Evolutionary conservation across 2,329 filamentous ascomycete genomes (phyloP).

Genomic region (Ophiostoma perfectum): DNA sequence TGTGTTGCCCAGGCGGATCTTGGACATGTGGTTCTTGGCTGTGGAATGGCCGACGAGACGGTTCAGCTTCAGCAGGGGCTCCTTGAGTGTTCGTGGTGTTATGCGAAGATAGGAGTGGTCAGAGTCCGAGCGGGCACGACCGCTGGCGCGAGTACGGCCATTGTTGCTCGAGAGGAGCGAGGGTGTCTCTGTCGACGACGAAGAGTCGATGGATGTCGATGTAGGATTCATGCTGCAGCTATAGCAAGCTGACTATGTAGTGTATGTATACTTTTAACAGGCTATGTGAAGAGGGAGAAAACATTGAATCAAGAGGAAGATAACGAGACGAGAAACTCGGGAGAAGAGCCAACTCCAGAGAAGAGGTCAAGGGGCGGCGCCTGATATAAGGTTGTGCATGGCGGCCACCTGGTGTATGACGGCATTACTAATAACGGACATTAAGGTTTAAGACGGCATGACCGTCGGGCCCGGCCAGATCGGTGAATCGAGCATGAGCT

Average conservation of each 20-base stretch:
- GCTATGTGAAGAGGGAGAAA: neutral
- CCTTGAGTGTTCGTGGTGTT: conserved; percentile 30
- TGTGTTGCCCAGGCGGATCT: conserved; percentile 36
- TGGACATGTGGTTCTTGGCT: conserved; percentile 39
- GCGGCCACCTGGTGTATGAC: neutral
- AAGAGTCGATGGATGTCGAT: neutral
- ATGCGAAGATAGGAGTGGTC: neutral
- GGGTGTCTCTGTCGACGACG: conserved; percentile 1
- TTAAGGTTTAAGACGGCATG: neutral
- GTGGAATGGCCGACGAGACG: conserved; percentile 36
- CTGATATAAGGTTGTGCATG: no score
- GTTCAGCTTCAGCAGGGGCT: conserved; percentile 38
- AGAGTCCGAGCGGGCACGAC: neutral
- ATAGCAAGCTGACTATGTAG: neutral
- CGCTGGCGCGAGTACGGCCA: neutral
- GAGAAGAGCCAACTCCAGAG: neutral
- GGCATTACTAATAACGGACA: neutral
- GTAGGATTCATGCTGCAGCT: neutral
- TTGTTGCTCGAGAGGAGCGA: conserved; percentile 1
- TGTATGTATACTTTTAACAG: neutral
- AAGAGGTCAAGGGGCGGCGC: neutral
- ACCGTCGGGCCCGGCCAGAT: neutral
- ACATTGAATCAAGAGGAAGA: neutral
- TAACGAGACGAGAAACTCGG: neutral
- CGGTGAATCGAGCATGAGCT: neutral